These are phyloP conservation scores for Cyberlindnera bimundalis DNA, from an alignment of 805 yeast species.

Conservation along the genomic window DNA sequence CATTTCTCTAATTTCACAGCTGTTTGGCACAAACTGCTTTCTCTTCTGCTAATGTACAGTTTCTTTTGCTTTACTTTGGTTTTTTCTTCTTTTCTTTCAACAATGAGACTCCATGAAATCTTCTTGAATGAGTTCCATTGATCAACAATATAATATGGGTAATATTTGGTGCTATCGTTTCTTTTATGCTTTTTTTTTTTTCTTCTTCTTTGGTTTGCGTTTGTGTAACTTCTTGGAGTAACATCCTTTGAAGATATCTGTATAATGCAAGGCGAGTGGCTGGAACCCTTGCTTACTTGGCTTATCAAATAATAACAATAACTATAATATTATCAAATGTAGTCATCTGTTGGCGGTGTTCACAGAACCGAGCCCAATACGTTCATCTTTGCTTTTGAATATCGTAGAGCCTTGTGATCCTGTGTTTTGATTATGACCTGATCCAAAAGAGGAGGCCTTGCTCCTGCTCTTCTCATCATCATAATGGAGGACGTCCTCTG, in stretches of 20 bases:
- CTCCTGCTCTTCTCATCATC: conserved; percentile 27
- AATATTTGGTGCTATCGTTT: conserved; percentile 1
- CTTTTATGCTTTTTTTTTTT: neutral
- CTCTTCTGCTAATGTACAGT: too few species aligned
- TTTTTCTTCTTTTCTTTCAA: conserved; percentile 1
- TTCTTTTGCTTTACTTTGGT: neutral
- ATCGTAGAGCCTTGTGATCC: conserved; percentile 15
- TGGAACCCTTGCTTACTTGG: neutral
- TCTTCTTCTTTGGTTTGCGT: too few species aligned
- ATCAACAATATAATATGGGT: neutral
- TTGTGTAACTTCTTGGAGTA: too few species aligned
- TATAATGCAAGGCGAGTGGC: too few species aligned
- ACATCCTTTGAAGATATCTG: too few species aligned
- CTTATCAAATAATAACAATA: neutral
- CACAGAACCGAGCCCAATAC: conserved; percentile 21
- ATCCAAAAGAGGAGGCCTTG: conserved; percentile 1
- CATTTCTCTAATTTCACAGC: too few species aligned
- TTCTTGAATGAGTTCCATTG: too few species aligned
- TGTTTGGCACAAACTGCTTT: too few species aligned
- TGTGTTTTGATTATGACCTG: conserved; percentile 22
- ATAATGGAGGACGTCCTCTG: conserved; percentile 53
- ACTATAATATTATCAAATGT: too few species aligned
- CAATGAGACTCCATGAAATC: too few species aligned
- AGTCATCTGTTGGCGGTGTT: conserved; percentile 3
- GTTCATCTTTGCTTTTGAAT: conserved; percentile 18